Evolutionary conservation across 2,329 filamentous ascomycete species (phyloP), one percentile per base, ranked within the genome.

Genomic region (Chrysoporthe deuterocubensis): DNA sequence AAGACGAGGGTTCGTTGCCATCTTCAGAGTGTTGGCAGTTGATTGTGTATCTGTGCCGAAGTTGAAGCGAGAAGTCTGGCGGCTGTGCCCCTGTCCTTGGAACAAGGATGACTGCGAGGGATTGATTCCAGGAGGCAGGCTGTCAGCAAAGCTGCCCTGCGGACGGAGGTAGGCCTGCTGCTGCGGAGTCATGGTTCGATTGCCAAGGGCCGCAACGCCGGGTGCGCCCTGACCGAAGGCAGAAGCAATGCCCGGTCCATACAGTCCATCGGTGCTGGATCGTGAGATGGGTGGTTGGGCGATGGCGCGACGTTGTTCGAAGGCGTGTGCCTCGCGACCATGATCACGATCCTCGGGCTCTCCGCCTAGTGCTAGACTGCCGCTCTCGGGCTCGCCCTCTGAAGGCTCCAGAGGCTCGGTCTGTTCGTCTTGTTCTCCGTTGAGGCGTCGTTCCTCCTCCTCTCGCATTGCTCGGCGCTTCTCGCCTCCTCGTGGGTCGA

Each of bases 301-400:
- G 14, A 87, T 88, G 68, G 89, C 87, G 62, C 89, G 86, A 69
- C 89, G 86, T 68, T 87, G 86, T 56, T 86, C 84, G 52, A 85
- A 85, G 59, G 78, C 76, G 72, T 85, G 81, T 50, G 79, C 79
- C 62, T 87, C 86, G 21, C 83, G 82, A 21, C 78, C 75, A 57
- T 80, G 79, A 32, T 93, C 90, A 70, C 87, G 85, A 72, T 97
- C 93, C 76, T 98, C 95, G 0, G 95, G 95, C 76, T 98, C 95
- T 56, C 95, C 95, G 67, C 95, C 95, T 21, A 98, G 85, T 68
- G 96, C 94, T 67, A 96, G 84, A 76, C 95, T 98, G 16, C 89
- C 88, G 58, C 92, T 92, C 78, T 96, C 94, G 1, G 89, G 88
- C 67, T 91, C 90, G 67, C 92, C 93, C 71, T 97, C 94, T 0